phyloP scores from a whole-genome alignment of 2,329 filamentous ascomycete species.

The Lecanicillium sp. region DNA sequence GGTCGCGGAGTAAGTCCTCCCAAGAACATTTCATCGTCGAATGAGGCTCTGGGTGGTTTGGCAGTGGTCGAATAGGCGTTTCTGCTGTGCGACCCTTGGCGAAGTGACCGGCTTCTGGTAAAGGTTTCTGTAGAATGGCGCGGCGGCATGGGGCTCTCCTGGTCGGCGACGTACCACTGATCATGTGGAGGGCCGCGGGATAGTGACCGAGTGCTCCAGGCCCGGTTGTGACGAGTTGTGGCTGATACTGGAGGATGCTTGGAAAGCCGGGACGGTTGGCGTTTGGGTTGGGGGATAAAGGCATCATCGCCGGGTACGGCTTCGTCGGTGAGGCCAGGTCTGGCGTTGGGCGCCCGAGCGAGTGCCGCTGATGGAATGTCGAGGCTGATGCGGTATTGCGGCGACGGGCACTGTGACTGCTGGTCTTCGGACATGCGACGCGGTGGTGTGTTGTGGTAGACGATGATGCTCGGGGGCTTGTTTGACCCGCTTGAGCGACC shows the following conservation, averaged over 20 bases:
- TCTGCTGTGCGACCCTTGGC: slow-evolving; percentile 15
- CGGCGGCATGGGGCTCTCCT: slow-evolving; percentile 26
- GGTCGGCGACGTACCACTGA: slow-evolving; percentile 32
- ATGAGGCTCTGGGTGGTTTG: slow-evolving; percentile 37
- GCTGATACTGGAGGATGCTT: slow-evolving; percentile 37
- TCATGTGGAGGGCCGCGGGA: slow-evolving; percentile 32
- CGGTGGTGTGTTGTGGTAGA: slow-evolving; percentile 38
- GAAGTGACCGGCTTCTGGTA: slow-evolving; percentile 14
- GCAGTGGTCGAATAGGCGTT: slow-evolving; percentile 36
- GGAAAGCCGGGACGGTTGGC: slow-evolving; percentile 47
- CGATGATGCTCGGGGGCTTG: slow-evolving; percentile 48
- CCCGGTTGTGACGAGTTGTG: slow-evolving; percentile 30
- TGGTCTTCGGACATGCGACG: slow-evolving; percentile 25
- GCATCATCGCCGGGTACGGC: slow-evolving; percentile 54
- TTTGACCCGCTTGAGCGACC: slow-evolving; percentile 28
- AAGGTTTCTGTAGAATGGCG: slow-evolving; percentile 29
- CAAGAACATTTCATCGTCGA: slow-evolving; percentile 40
- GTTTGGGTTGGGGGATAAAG: slow-evolving; percentile 48
- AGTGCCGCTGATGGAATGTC: slow-evolving; percentile 44
- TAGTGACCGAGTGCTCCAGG: slow-evolving; percentile 41
- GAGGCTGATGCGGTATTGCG: slow-evolving; percentile 35
- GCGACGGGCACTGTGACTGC: slow-evolving; percentile 24
- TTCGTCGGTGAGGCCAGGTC: slow-evolving; percentile 57
- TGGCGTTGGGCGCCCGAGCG: slow-evolving; percentile 56
- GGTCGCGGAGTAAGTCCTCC: slow-evolving; percentile 46